These are phyloP conservation scores for Malus fusca DNA, from an alignment of 306 rosid genomes.

Conservation along the genomic window DNA sequence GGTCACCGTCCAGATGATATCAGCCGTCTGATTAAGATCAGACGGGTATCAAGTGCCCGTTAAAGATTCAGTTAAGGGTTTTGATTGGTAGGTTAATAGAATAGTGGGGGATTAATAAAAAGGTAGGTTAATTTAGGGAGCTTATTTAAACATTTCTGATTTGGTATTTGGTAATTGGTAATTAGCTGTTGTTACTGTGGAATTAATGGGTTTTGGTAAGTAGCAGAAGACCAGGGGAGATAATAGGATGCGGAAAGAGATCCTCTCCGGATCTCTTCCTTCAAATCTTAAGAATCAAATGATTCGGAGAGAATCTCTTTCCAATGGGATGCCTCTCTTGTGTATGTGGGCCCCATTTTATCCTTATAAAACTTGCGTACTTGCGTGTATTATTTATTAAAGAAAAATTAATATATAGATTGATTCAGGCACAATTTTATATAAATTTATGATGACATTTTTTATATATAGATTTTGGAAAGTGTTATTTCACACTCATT, in stretches of 20 bases:
- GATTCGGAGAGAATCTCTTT: rapidly evolving
- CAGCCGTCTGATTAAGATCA: slow-evolving; percentile 18
- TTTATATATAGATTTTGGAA: neutral
- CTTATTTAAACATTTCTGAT: neutral
- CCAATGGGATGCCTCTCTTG: neutral
- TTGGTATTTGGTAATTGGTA: neutral
- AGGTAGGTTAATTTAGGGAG: neutral
- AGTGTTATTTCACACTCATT: too few species aligned
- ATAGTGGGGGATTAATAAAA: neutral
- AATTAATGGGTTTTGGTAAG: neutral
- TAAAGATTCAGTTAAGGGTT: neutral
- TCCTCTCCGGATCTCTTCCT: too few species aligned
- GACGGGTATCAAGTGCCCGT: slow-evolving; percentile 7
- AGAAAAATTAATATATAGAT: too few species aligned
- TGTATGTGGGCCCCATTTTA: slow-evolving; percentile 3
- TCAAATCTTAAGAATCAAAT: rapidly evolving
- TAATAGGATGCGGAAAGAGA: neutral
- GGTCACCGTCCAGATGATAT: neutral
- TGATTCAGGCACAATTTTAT: neutral
- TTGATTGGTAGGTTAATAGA: neutral
- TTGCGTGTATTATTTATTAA: neutral
- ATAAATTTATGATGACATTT: neutral
- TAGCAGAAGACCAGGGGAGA: neutral
- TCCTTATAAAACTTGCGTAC: neutral
- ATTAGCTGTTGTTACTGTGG: neutral